These are phyloP conservation scores for Rhodamnia rubescens DNA, from an alignment of 345 rosid genomes.

Conservation along the genomic window DNA sequence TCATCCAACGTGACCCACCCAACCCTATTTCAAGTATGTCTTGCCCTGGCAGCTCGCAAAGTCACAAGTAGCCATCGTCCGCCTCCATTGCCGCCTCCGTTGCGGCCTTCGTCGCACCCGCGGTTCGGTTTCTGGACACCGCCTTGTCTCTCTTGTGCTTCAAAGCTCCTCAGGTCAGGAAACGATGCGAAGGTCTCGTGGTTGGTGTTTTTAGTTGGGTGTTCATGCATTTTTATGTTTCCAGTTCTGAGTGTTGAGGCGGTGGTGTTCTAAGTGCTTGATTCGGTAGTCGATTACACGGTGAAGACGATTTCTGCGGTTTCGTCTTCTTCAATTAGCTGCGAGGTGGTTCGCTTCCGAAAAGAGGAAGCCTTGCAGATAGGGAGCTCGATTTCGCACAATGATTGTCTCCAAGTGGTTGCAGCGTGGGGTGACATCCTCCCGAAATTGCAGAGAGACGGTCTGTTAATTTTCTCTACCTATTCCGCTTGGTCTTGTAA, in stretches of 20 bases:
- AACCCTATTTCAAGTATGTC: too few relatives aligned
- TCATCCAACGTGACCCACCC: too few relatives aligned
- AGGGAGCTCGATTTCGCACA: constrained; percentile 38
- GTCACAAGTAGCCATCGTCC: too few relatives aligned
- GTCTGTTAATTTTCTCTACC: constrained; percentile 14
- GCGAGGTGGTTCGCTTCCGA: constrained; percentile 18
- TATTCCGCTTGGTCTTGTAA: neutral
- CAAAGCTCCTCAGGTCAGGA: constrained; percentile 50
- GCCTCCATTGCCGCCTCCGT: too few relatives aligned
- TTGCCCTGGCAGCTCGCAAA: too few relatives aligned
- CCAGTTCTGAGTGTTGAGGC: neutral
- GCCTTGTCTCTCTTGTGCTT: constrained; percentile 63
- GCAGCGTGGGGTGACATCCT: constrained; percentile 26
- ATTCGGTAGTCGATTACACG: constrained; percentile 35
- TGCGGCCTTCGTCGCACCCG: too few relatives aligned
- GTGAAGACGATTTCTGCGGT: constrained; percentile 44
- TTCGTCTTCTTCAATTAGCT: constrained; percentile 40
- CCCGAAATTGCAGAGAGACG: constrained; percentile 25
- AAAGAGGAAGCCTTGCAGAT: constrained; percentile 33
- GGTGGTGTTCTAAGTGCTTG: constrained; percentile 39
- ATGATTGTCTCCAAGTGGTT: constrained; percentile 30
- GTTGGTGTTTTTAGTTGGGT: neutral
- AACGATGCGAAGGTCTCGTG: neutral
- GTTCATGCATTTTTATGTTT: neutral
- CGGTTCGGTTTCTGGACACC: constrained; percentile 49